These are phyloP conservation scores for Thelephora ganbajun DNA, from an alignment of 768 basidiomycete species.

Conservation along the genomic window DNA sequence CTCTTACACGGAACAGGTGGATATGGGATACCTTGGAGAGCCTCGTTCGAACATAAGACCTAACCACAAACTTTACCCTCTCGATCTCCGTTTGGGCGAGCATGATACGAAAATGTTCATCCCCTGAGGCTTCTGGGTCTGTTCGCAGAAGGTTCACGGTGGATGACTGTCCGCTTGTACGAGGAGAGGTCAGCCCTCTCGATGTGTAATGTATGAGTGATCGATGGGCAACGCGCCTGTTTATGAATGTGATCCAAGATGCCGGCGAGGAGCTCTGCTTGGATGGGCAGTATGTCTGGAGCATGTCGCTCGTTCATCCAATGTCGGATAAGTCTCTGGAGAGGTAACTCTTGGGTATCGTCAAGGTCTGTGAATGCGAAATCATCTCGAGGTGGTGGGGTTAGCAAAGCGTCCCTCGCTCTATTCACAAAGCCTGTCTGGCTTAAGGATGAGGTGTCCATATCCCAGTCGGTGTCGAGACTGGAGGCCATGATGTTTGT, in stretches of 20 bases:
- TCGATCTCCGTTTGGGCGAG: constrained; percentile 92
- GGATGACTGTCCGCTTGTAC: constrained; percentile 26
- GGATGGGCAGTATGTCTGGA: constrained; percentile 65
- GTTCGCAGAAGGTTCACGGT: constrained; percentile 64
- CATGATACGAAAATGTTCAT: constrained; percentile 87
- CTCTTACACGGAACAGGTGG: not conserved
- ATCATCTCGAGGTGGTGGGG: not conserved
- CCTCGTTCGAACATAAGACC: constrained; percentile 80
- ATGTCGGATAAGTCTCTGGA: constrained; percentile 60
- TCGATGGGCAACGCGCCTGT: constrained; percentile 43
- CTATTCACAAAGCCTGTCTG: not conserved
- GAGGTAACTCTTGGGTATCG: constrained; percentile 34
- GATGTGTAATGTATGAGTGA: not conserved
- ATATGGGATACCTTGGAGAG: constrained; percentile 56
- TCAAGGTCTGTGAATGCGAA: constrained; percentile 10
- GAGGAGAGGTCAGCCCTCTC: not conserved
- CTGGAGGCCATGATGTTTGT: not conserved
- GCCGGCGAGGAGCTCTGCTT: constrained; percentile 49
- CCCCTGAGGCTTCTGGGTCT: constrained; percentile 77
- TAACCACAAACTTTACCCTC: constrained; percentile 81
- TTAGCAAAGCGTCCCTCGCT: not conserved
- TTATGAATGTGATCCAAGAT: constrained; percentile 66
- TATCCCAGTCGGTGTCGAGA: not conserved
- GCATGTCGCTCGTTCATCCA: constrained; percentile 82
- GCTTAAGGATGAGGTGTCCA: not conserved